Evolutionary conservation across 192 early-diverging fungal genomes (phyloP), one percentile per base, ranked within the genome.

Genomic region (Podila epicladia): DNA sequence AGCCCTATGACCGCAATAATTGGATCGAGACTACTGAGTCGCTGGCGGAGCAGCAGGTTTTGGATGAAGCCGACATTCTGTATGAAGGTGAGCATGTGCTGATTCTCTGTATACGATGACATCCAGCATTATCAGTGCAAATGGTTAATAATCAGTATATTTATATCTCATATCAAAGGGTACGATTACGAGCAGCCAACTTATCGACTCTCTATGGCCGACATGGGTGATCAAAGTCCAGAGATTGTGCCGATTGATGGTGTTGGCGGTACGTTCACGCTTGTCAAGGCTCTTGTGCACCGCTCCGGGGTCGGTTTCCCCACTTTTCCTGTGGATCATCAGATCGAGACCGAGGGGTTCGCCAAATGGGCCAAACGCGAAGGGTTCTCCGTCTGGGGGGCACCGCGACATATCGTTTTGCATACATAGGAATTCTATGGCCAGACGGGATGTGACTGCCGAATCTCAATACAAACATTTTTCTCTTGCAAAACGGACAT

Each of bases 261-360:
- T 28, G 89, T 93, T 1, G 92, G 92, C 19, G 90, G 88, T 26
- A 91, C 92, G 0, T 91, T 90, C 58, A 89, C 90, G 2, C 74
- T 93, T 31, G 89, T 93, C 28, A 88, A 88, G 60, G 89, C 91
- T 11, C 65, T 80, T 19, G 88, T 92, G 17, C 92, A 93, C 72
- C 91, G 91, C 1, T 85, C 87, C 37, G 92, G 91, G 3, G 87
- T 90, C 29, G 84, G 85, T 5, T 93, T 92, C 58, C 91, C 92
- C 0, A 69, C 88, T 1, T 86, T 86, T 67, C 84, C 90, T 45
- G 88, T 89, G 22, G 85, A 89, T 33, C 92, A 92, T 65, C 85
- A 89, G 63, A 88, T 93, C 7, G 92, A 93, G 69, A 92, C 90
- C 38, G 92, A 93, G 82, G 92, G 91, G 1, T 83, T 93, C 71